Evolutionary conservation across 495 filamentous ascomycete species (phyloP), one percentile per base, ranked within the genome.

Genomic region (Cryomyces minteri): DNA sequence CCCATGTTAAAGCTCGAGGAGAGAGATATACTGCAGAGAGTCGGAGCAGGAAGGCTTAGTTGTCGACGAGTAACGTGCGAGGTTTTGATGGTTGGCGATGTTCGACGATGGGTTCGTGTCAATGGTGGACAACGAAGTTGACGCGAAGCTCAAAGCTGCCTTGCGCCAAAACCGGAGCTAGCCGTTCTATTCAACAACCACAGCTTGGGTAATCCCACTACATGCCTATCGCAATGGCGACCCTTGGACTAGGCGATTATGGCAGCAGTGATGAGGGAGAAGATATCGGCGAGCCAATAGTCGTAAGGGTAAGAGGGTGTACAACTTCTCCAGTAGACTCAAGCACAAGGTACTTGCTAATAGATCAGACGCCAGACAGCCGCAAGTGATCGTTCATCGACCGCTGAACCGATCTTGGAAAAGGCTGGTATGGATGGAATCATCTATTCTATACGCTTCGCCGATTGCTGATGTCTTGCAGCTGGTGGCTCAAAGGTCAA

Each of bases 211-310:
- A 0, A 12, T 12, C 34, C 1, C 34, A 37, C 34, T 12, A 9
- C 34, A 37, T 3, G 9, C 12, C 34, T 0, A 3, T 12, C 34
- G 34, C 34, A 37, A 37, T 12, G 34, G 12, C 40, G 9, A 87
- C 86, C 82, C 69, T 71, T 33, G 74, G 70, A 10, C 70, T 90
- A 3, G 80, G 76, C 7, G 67, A 62, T 40, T 90, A 90, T 59
- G 77, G 72, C 30, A 87, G 81, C 60, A 88, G 82, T 56, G 82
- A 83, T 47, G 83, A 84, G 34, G 75, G 79, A 34, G 65, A 45
- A 45, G 43, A 38, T 1, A 25, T 25, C 18, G 18, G 18, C 18
- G 18, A 1, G 18, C 18, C 18, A 25, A 25, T 25, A 25, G 18
- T 25, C 18, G 18, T 25, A 25, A 25, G 18, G 18, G 18, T 25